Conservation (phyloP, 1,284 basidiomycete genomes). For the Spongiforma sp. region DNA sequence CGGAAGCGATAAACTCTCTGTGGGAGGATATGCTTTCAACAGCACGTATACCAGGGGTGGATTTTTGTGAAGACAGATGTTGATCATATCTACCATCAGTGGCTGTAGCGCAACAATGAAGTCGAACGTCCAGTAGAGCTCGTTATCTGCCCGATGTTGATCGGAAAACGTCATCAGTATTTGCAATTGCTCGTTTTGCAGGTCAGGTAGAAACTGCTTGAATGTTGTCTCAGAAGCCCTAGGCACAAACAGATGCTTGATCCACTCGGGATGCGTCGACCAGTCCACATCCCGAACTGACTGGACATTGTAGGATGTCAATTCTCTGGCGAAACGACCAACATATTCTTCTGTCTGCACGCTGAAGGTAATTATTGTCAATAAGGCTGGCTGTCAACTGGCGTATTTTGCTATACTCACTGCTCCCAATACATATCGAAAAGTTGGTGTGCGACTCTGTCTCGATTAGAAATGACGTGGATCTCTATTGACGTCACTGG, state of each 20-base stretch:
- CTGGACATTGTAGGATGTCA: slow-evolving; percentile 45
- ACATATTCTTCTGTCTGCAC: slow-evolving; percentile 61
- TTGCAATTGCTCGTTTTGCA: slow-evolving; percentile 42
- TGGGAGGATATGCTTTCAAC: slow-evolving; percentile 52
- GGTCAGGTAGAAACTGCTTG: slow-evolving; percentile 35
- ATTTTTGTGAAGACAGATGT: slow-evolving; percentile 49
- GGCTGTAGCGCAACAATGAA: slow-evolving; percentile 41
- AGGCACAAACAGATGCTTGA: slow-evolving; percentile 24
- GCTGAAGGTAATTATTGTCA: no score
- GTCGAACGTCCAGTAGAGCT: slow-evolving; percentile 58
- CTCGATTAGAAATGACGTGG: slow-evolving; percentile 70
- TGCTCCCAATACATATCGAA: slow-evolving; percentile 72
- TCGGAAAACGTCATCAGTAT: slow-evolving; percentile 45
- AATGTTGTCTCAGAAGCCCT: slow-evolving; percentile 41
- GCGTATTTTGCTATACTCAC: slow-evolving; percentile 42
- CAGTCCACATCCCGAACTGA: slow-evolving; percentile 50
- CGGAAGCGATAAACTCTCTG: slow-evolving; percentile 37
- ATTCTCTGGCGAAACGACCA: slow-evolving; percentile 52
- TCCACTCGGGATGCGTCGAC: slow-evolving; percentile 42
- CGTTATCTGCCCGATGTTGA: slow-evolving; percentile 55
- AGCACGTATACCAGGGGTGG: slow-evolving; percentile 59
- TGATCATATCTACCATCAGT: slow-evolving; percentile 38
- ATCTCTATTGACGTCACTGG: slow-evolving; percentile 61
- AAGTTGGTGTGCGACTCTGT: slow-evolving; percentile 63
- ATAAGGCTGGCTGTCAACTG: neutral